These are phyloP conservation scores for Solanum etuberosum DNA, from an alignment of 257 asterid genomes.

Conservation along the genomic window DNA sequence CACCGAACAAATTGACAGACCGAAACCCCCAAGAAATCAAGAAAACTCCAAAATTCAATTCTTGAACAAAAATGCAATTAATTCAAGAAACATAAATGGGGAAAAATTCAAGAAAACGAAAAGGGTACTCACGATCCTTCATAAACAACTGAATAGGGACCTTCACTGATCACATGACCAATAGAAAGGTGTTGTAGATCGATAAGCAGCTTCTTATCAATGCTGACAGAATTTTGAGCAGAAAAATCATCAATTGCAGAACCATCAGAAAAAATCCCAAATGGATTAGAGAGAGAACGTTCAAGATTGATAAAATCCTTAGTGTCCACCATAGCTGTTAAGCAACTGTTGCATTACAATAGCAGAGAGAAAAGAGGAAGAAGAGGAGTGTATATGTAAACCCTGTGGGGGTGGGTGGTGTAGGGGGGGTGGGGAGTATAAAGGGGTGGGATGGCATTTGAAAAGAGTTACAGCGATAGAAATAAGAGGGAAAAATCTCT, in stretches of 20 bases:
- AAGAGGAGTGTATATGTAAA: not conserved
- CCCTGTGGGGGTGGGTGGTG: not conserved
- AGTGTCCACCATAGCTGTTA: not conserved
- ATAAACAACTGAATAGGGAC: conserved; percentile 35
- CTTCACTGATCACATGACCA: conserved; percentile 43
- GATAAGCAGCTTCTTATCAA: conserved; percentile 25
- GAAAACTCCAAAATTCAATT: not conserved
- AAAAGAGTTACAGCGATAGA: conserved; percentile 15
- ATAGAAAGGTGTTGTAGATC: conserved; percentile 24
- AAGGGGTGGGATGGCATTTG: conserved; percentile 16
- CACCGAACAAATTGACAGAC: not conserved
- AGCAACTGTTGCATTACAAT: conserved; percentile 8
- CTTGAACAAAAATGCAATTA: not conserved
- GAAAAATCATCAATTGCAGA: not conserved
- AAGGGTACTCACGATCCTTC: conserved; percentile 39
- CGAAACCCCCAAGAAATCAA: not conserved
- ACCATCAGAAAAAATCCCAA: not conserved
- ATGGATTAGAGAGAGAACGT: not conserved
- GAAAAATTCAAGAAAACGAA: not conserved
- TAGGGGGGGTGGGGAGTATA: not conserved
- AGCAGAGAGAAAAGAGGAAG: not conserved
- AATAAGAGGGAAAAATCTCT: conserved; percentile 31
- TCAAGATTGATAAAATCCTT: not conserved
- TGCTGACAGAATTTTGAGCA: conserved; percentile 1
- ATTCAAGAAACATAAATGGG: not conserved